phyloP scores from a whole-genome alignment of 2,329 filamentous ascomycete species.

The Pseudogymnoascus sp. region DNA sequence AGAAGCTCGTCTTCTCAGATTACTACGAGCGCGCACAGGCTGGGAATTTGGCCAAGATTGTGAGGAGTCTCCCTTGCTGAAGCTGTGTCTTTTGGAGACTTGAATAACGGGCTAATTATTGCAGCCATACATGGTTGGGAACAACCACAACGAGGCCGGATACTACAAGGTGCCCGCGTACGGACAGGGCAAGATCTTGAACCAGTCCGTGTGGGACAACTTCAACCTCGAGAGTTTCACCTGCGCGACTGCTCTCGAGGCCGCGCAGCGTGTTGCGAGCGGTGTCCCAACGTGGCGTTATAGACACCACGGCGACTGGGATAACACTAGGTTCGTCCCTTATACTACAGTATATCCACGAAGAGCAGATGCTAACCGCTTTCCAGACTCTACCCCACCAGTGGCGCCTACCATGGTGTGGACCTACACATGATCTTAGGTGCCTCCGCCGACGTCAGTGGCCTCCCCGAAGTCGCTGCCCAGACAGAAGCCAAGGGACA shows the following conservation, averaged over 20 bases:
- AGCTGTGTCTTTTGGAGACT: neutral
- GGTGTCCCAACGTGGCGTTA: conserved; percentile 27
- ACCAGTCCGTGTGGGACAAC: conserved; percentile 13
- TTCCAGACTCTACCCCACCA: conserved; percentile 19
- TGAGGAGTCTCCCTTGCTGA: conserved; percentile 2
- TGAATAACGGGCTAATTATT: neutral
- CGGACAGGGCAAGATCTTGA: conserved; percentile 1
- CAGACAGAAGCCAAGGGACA: conserved; percentile 15
- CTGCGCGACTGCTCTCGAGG: conserved; percentile 21
- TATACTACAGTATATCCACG: neutral
- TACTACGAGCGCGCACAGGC: conserved; percentile 11
- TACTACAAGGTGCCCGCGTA: conserved; percentile 17
- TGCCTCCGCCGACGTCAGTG: conserved; percentile 22
- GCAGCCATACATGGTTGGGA: conserved; percentile 18
- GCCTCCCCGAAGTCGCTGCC: conserved; percentile 11
- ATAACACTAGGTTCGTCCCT: conserved; percentile 16
- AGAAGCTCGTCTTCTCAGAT: conserved; percentile 13
- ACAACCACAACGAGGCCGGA: conserved; percentile 21
- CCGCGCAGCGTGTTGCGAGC: conserved; percentile 13
- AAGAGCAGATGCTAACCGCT: neutral
- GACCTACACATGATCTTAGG: conserved; percentile 26
- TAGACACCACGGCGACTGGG: conserved; percentile 25
- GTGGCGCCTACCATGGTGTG: conserved; percentile 26
- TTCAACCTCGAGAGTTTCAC: conserved; percentile 24
- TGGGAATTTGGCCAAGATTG: conserved; percentile 15